Evolutionary conservation across 2,329 filamentous ascomycete genomes (phyloP).

Genomic region (Penicillium sp.): DNA sequence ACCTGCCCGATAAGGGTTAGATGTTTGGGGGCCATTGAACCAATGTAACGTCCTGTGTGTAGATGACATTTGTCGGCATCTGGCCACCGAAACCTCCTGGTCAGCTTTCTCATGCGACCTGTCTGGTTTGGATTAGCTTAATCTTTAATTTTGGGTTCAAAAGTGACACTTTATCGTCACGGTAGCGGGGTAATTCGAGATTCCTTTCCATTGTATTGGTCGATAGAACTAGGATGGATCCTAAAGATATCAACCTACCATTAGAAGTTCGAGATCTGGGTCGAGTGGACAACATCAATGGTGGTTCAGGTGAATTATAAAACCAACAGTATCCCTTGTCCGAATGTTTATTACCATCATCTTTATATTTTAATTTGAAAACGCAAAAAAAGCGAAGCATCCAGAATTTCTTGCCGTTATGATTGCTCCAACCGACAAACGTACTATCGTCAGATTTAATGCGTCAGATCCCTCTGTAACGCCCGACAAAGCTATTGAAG

Average conservation of each 20-base stretch:
- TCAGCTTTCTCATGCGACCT: conserved; percentile 6
- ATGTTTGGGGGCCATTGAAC: not conserved
- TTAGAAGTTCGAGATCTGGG: not conserved
- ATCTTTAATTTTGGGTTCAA: not conserved
- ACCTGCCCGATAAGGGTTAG: not conserved
- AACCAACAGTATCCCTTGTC: not conserved
- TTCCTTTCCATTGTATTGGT: not conserved
- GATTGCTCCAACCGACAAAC: not conserved
- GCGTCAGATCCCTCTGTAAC: conserved; percentile 2
- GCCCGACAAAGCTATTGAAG: conserved; percentile 2
- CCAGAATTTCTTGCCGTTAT: not conserved
- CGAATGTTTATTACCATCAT: not conserved
- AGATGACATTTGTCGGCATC: not conserved
- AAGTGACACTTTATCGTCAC: not conserved
- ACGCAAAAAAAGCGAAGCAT: not conserved
- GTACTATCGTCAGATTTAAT: conserved; percentile 4
- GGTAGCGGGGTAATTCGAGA: not conserved
- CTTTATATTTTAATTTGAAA: not conserved
- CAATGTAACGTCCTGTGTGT: not conserved
- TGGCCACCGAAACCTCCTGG: not conserved
- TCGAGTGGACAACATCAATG: not conserved
- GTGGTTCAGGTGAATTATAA: not conserved
- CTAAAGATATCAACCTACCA: not conserved
- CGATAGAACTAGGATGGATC: not conserved
- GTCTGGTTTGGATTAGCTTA: conserved; percentile 1